Conservation (phyloP, 208 protist genomes). For the Crithidia sp. region DNA sequence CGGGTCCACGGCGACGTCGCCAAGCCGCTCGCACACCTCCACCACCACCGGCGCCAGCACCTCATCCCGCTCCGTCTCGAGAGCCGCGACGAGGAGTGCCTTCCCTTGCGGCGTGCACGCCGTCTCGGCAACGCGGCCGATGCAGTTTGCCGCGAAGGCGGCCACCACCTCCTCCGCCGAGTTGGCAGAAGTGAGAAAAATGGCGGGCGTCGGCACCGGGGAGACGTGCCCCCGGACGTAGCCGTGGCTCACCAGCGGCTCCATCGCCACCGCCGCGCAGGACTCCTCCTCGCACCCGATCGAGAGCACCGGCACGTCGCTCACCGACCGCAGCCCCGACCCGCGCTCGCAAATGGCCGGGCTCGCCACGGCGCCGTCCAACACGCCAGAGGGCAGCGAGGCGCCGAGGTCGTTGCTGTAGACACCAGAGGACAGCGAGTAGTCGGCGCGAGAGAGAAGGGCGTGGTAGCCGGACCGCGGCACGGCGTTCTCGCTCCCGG, state of each 20-base stretch:
- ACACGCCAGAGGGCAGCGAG: slow-evolving; percentile 9
- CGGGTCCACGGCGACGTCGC: slow-evolving; percentile 63
- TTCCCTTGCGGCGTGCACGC: slow-evolving; percentile 70
- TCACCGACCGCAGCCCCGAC: slow-evolving; percentile 22
- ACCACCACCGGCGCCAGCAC: slow-evolving; percentile 51
- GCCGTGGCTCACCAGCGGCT: not conserved
- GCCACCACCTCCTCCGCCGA: slow-evolving; percentile 23
- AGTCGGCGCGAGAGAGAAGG: not conserved
- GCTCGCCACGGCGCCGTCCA: slow-evolving; percentile 1
- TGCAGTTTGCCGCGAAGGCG: slow-evolving; percentile 26
- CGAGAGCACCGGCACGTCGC: slow-evolving; percentile 36
- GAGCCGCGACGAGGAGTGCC: slow-evolving; percentile 46
- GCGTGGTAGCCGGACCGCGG: slow-evolving; percentile 9
- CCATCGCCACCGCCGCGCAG: not conserved
- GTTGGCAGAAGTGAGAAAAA: not conserved
- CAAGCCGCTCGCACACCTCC: slow-evolving; percentile 60
- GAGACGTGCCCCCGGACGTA: not conserved
- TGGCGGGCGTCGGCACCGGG: slow-evolving; percentile 6
- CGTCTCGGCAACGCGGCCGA: slow-evolving; percentile 57
- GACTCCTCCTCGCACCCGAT: slow-evolving; percentile 16
- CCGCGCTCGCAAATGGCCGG: slow-evolving; percentile 6
- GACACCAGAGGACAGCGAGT: slow-evolving; percentile 16
- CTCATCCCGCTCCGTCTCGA: slow-evolving; percentile 51
- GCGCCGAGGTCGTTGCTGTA: slow-evolving; percentile 13
- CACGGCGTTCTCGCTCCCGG: slow-evolving; percentile 5